Conservation (phyloP, 208 protist species). For the Trichomonas vaginalis region DNA sequence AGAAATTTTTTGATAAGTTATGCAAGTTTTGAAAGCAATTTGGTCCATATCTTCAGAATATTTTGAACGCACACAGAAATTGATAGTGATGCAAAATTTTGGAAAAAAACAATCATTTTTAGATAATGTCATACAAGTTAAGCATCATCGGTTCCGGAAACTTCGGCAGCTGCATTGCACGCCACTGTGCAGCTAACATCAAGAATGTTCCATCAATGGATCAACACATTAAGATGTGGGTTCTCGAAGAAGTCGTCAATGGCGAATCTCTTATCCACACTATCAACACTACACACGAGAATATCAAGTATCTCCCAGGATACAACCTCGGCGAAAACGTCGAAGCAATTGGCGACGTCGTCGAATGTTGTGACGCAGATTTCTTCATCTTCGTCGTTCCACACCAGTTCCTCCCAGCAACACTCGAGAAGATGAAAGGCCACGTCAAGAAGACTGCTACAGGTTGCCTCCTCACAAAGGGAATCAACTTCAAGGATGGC, state of each 20-base stretch:
- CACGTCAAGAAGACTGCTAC: neutral
- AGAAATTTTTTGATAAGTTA: neutral
- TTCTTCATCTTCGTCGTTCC: conserved; percentile 27
- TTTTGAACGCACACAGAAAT: too few species aligned
- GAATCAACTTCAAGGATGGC: neutral
- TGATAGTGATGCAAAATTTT: too few species aligned
- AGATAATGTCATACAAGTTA: neutral
- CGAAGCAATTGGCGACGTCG: conserved; percentile 17
- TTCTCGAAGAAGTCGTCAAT: conserved; percentile 33
- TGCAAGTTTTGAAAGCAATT: neutral
- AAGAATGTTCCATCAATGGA: neutral
- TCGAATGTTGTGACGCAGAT: neutral
- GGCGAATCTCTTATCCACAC: conserved; percentile 32
- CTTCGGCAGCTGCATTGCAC: neutral
- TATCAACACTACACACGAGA: conserved; percentile 34
- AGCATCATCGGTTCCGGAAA: neutral
- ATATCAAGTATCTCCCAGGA: conserved; percentile 36
- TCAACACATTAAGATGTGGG: conserved; percentile 14
- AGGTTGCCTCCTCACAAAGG: neutral
- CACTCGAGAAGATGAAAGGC: neutral
- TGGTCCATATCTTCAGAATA: neutral
- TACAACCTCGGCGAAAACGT: conserved; percentile 24
- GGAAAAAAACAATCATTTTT: neutral
- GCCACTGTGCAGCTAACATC: neutral
- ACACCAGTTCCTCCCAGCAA: conserved; percentile 25